Evolutionary conservation across 257 asterid species (phyloP).

Genomic region (Solanum arcanum): DNA sequence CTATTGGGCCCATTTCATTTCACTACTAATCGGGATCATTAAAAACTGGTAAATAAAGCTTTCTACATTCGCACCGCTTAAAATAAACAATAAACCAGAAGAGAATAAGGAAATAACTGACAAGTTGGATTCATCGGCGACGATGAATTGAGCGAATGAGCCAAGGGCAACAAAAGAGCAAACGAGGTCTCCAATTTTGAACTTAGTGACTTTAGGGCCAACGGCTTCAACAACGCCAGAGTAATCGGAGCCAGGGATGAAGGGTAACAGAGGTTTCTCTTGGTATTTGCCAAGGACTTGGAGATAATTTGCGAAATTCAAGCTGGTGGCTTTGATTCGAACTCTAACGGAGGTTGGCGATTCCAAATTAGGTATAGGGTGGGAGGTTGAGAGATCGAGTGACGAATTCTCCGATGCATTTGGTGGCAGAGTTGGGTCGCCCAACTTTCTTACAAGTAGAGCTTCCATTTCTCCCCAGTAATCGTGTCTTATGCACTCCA

Average conservation of each 20-base stretch:
- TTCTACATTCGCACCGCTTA: too few species aligned
- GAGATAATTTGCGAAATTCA: slow-evolving; percentile 90
- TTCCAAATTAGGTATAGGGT: slow-evolving; percentile 58
- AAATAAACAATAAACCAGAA: neutral
- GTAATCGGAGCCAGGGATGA: slow-evolving; percentile 88
- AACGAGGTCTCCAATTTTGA: slow-evolving; percentile 68
- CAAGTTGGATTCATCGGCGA: slow-evolving; percentile 71
- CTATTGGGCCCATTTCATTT: neutral
- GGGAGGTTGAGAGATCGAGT: slow-evolving; percentile 27
- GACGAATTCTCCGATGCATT: slow-evolving; percentile 39
- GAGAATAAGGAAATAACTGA: slow-evolving; percentile 7
- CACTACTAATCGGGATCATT: neutral
- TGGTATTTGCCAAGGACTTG: slow-evolving; percentile 84
- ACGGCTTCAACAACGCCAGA: slow-evolving; percentile 79
- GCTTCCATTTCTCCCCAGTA: slow-evolving; percentile 60
- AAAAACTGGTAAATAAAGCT: neutral
- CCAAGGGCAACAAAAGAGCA: slow-evolving; percentile 73
- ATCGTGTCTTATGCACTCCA: neutral
- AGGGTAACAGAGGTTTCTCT: slow-evolving; percentile 71
- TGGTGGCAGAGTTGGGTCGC: slow-evolving; percentile 69
- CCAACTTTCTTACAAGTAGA: slow-evolving; percentile 55
- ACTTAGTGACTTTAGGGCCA: slow-evolving; percentile 57
- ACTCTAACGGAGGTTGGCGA: slow-evolving; percentile 63
- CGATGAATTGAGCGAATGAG: slow-evolving; percentile 73
- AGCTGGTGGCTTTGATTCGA: slow-evolving; percentile 71